Base-by-base conservation (phyloP, 345 rosid genomes). In the Lepidium didymum region DNA sequence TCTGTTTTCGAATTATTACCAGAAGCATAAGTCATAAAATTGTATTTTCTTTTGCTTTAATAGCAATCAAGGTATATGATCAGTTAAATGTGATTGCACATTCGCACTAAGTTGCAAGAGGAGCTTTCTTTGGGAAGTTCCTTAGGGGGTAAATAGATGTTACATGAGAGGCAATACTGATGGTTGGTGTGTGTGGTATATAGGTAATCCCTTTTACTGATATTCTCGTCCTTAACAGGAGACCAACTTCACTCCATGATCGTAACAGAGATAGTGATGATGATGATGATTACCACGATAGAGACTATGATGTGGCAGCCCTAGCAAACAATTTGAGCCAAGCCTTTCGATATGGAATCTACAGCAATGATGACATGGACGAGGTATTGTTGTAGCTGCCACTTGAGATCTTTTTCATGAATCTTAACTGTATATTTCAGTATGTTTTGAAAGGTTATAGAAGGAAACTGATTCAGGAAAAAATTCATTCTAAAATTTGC, bases 221-320 rank as follows among this genome's bases (percentile, higher is more conserved):
- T 62, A 71, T 75, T 68, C 46, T 73, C 49, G 11, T 44, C 56
- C 73, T 46, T 74, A 60, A 75, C 86, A 92, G 98, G 92, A 84
- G 96, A 69, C 98, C 96, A 44, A 86, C 93, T 33, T 86, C 93
- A 46, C 77, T 86, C 66, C 95, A 85, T 57, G 96, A 92, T 70
- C 88, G 85, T 45, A 77, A 70, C 43, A 86, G 93, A 80, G 96
- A 92, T 76, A 89, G 96, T 46, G 96, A 87, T 78, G 98, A 89
- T 78, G 98, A 89, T 64, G 97, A 87, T 77, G 96, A 87, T 81
- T 87, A 87, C 72, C 98, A 86, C 59, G 94, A 92, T 72, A 86
- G 98, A 80, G 98, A 92, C 74, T 92, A 86, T 75, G 96, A 92
- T 79, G 96, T 87, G 78, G 92, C 96, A 44, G 95, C 89, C 69